Percentiles rank a stretch among this genome's conserved stretches.
phyloP scores from a whole-genome alignment of 805 yeast genomes.

The Yamadazyma insecticola region DNA sequence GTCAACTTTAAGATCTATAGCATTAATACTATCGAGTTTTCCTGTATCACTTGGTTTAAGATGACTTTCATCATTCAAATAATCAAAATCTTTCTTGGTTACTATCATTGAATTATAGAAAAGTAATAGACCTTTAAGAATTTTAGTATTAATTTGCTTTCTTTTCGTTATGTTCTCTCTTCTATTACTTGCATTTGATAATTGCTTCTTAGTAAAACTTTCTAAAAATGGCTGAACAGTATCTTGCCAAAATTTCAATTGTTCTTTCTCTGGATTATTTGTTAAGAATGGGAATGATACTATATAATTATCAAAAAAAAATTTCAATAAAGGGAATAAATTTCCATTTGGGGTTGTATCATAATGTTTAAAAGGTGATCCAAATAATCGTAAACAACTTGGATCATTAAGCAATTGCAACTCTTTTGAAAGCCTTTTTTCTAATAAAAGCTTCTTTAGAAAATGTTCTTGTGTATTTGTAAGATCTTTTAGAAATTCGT shows the following conservation, averaged over 20 bases:
- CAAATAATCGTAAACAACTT: conserved; percentile 62
- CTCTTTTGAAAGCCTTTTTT: conserved; percentile 59
- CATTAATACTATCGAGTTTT: conserved; percentile 25
- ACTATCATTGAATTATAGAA: conserved; percentile 73
- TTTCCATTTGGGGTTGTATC: neutral
- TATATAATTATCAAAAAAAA: conserved; percentile 58
- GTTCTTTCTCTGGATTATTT: conserved; percentile 41
- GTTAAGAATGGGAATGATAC: conserved; percentile 73
- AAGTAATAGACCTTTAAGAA: conserved; percentile 60
- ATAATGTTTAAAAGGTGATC: conserved; percentile 62
- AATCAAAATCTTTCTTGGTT: conserved; percentile 51
- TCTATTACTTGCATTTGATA: conserved; percentile 72
- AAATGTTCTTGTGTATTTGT: conserved; percentile 78
- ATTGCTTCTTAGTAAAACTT: conserved; percentile 64
- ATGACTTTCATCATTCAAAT: conserved; percentile 33
- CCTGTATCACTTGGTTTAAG: conserved; percentile 34
- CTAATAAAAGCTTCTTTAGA: conserved; percentile 75
- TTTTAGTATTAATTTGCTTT: conserved; percentile 55
- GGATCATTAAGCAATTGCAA: conserved; percentile 54
- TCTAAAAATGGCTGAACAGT: conserved; percentile 81
- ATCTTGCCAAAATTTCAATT: conserved; percentile 62
- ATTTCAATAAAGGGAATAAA: conserved; percentile 63
- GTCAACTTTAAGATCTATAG: too few species aligned
- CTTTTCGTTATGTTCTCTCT: conserved; percentile 63
- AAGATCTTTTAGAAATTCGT: conserved; percentile 17